A percentile compares a stretch with the other conserved stretches of the same genome.
Conservation (phyloP, 2,329 filamentous ascomycete genomes). For the Herpotrichia juniperi region DNA sequence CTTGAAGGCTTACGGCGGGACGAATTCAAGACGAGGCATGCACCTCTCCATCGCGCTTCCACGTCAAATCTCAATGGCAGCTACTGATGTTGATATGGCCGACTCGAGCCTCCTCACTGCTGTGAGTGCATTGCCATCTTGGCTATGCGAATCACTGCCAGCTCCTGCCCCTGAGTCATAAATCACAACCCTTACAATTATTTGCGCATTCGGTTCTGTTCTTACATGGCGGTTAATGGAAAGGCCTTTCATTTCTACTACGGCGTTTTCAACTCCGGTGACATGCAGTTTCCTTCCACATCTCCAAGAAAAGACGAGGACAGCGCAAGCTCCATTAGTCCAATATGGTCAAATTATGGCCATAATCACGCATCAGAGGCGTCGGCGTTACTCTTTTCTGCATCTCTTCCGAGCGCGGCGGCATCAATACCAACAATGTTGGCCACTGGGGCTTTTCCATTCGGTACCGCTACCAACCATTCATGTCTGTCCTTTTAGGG, state of each 20-base stretch:
- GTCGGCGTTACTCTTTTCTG: not conserved
- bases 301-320: not conserved
- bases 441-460: not conserved
- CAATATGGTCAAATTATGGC: too few species aligned
- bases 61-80: slow-evolving; percentile 22
- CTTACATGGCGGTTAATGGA: not conserved
- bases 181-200: not conserved
- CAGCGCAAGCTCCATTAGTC: not conserved
- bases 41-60: slow-evolving; percentile 15
- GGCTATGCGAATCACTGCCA: too few species aligned
- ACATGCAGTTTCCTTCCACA: not conserved
- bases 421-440: not conserved
- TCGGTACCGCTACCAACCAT: not conserved
- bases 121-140: not conserved
- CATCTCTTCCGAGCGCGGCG: not conserved
- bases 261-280: not conserved
- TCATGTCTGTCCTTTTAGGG: too few species aligned
- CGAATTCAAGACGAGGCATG: slow-evolving; percentile 14
- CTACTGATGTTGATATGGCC: slow-evolving; percentile 13
- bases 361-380: not conserved
- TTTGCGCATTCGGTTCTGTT: not conserved
- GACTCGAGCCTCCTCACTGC: not conserved
- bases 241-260: not conserved
- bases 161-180: not conserved
- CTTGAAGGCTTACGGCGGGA: slow-evolving; percentile 17